Evolutionary conservation across 257 asterid genomes (phyloP).

Genomic region (Plectranthus barbatus): DNA sequence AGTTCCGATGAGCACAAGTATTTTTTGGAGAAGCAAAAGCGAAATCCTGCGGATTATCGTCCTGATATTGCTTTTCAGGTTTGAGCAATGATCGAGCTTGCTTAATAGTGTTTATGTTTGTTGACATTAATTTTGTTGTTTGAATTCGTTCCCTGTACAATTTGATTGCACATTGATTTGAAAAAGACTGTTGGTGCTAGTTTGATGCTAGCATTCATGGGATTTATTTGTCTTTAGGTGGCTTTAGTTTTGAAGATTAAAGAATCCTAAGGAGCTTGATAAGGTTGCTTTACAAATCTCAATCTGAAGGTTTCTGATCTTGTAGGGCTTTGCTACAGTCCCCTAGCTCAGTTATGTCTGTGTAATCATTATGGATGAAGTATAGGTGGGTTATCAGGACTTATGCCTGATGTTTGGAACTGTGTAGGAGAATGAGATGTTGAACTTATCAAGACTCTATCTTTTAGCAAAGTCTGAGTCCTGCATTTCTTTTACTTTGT

Average conservation of each 20-base stretch:
- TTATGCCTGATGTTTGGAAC: not conserved
- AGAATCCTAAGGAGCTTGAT: not conserved
- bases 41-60: constrained; percentile 71
- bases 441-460: not conserved
- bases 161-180: not conserved
- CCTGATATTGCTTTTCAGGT: constrained; percentile 94
- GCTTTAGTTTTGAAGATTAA: not conserved
- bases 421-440: not conserved
- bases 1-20: constrained; percentile 76
- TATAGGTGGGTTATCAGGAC: not conserved
- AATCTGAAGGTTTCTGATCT: not conserved
- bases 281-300: not conserved
- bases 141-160: too few relatives aligned
- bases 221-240: not conserved
- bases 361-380: not conserved
- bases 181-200: not conserved
- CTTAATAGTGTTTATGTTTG: not conserved
- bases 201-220: not conserved
- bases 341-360: not conserved
- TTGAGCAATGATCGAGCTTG: constrained; percentile 1
- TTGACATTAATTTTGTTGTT: not conserved
- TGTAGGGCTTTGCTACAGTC: not conserved
- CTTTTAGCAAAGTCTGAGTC: not conserved
- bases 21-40: constrained; percentile 43
- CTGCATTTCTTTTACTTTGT: not conserved